Base-by-base conservation (phyloP, 805 yeast genomes). In the Metahyphopichia silvanorum region DNA sequence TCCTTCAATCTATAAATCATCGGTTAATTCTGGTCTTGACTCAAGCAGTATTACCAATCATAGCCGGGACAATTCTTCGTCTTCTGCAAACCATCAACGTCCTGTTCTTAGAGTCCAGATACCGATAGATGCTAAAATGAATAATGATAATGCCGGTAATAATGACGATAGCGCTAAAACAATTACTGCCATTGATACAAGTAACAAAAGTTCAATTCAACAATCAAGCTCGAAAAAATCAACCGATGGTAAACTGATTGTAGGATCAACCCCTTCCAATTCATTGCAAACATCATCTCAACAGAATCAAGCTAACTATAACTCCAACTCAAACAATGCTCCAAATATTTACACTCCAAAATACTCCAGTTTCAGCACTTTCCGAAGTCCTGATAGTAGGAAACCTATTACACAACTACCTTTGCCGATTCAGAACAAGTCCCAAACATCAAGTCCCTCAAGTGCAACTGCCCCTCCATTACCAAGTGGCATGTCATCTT, bases 71-170 rank as follows among this genome's bases (percentile, higher is more conserved):
- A 35, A 44, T 27, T 43, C 40, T 18, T 12, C 4, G 10, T 7
- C 27, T 18, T 13, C 17, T 7, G 18, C 49, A 46, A 38, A 46
- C 44, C 39, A 49, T 42, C 47, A 59, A 30, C 56, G 87, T 38
- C 87, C 87, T 1, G 69, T 79, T 1, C 56, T 81, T 27, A 56
- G 85, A 35, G 80, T 81, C 8, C 78, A 77, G 43, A 81, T 81
- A n/a, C 87, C 87, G 1, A 62, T 60, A 4, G 76, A 69, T 47
- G 40, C 60, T 33, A 61, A 63, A 34, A 47, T 55, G 16, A 47
- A 39, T 29, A 49, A 51, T 24, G 53, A 43, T 41, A 23, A 23
- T 23, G n/a, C n/a, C n/a, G 26, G 26, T 14, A 7, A 55, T 40
- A 37, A 58, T 34, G n/a, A n/a, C n/a, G 66, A 67, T 50, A 53